Base-by-base conservation (phyloP, 2,329 filamentous ascomycete species). In the Colletotrichum paranaense region DNA sequence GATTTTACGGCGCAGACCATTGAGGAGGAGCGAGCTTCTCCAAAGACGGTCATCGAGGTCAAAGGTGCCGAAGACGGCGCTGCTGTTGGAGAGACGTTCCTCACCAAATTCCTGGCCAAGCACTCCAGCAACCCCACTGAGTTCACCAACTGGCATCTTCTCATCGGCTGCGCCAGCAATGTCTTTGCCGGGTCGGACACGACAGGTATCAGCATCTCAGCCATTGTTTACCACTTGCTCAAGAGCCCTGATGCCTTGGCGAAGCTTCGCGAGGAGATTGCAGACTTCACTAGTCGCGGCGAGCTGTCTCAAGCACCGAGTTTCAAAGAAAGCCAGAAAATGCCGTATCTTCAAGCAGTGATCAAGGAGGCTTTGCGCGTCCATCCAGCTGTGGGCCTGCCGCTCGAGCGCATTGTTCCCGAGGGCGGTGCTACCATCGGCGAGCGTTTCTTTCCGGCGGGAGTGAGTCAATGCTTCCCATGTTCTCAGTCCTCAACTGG, bases 281-380 rank as follows among this genome's bases (percentile, higher is more conserved):
- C 76, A 0, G 62, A 56, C 0, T 76, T 77, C 35, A 63, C 57
- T 1, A 22, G 30, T 19, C 26, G 49, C 2, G 73, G 74, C 1
- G 55, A 75, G 35, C 66, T 80, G 6, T 77, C 77, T 9, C 11
- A 5, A 56, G 70, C 4, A 67, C 76, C 62, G 58, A 77, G 78
- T 0, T 86, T 81, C 76, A 84, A 80, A 35, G 83, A 84, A 74
- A 82, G 75, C 4, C 83, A 81, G 19, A 80, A 78, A 59, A 78
- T 88, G 77, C 86, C 86, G 0, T 91, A 89, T 73, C 81, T 90
- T 19, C 84, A 89, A 72, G 88, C 87, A 0, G 84, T 86, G 3
- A 85, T 90, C 52, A 88, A 88, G 64, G 88, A 90, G 76, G 85
- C 86, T 0, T 78, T 90, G 22, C 84, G 89, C 16, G 79, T 90